These are phyloP conservation scores for Boletales sp. DNA, from an alignment of 768 basidiomycete genomes.

Conservation along the genomic window DNA sequence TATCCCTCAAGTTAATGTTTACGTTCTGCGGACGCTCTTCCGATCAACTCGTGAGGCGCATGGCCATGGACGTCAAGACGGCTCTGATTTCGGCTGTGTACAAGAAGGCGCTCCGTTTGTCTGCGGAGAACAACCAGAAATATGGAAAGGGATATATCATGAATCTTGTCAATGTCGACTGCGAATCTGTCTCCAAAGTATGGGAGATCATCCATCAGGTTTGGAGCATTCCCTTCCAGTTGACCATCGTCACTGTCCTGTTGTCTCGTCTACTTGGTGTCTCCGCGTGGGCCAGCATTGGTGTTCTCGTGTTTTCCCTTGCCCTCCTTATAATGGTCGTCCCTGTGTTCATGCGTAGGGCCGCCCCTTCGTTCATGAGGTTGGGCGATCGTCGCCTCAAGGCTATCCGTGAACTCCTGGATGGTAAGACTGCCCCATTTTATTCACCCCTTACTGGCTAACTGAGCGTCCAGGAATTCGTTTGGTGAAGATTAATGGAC, in stretches of 20 bases:
- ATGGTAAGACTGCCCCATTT: slow-evolving; percentile 12
- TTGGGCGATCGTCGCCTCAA: slow-evolving; percentile 28
- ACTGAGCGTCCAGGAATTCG: slow-evolving; percentile 16
- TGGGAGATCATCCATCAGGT: slow-evolving; percentile 24
- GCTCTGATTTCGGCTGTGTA: slow-evolving; percentile 28
- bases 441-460: background rate
- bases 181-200: slow-evolving; percentile 28
- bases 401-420: slow-evolving; percentile 25
- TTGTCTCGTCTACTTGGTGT: slow-evolving; percentile 26
- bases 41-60: slow-evolving; percentile 28
- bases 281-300: slow-evolving; percentile 29
- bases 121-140: slow-evolving; percentile 23
- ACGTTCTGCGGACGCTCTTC: slow-evolving; percentile 27
- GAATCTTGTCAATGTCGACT: slow-evolving; percentile 31
- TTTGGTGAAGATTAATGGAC: slow-evolving; percentile 27
- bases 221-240: slow-evolving; percentile 28
- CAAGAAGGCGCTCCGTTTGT: slow-evolving; percentile 28
- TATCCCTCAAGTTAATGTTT: slow-evolving; percentile 22
- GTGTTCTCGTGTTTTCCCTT: slow-evolving; percentile 22
- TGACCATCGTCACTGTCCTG: slow-evolving; percentile 19
- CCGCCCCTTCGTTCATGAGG: slow-evolving; percentile 26
- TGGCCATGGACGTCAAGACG: slow-evolving; percentile 29
- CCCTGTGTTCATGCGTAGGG: slow-evolving; percentile 31
- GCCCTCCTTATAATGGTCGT: slow-evolving; percentile 27
- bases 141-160: slow-evolving; percentile 26